Evolutionary conservation across 2,329 filamentous ascomycete genomes (phyloP).

Genomic region (Cladosporium sphaerospermum): DNA sequence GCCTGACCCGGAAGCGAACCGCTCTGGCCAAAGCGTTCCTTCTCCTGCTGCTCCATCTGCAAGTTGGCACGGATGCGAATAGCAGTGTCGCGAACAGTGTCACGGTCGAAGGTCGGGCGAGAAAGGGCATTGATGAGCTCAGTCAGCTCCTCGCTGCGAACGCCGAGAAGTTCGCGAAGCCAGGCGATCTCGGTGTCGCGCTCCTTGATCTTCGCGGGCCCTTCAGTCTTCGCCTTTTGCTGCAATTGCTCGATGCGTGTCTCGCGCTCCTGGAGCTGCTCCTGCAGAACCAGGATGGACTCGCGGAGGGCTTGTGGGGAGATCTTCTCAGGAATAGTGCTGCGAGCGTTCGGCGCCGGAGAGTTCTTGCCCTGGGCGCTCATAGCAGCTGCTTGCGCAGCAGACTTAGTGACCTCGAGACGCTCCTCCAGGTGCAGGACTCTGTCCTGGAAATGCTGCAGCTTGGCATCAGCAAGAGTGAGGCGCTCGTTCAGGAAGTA

Average conservation of each 20-base stretch:
- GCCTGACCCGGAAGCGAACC: constrained; percentile 45
- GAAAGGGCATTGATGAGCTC: constrained; percentile 81
- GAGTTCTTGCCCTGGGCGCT: constrained; percentile 39
- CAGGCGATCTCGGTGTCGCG: constrained; percentile 90
- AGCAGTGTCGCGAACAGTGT: constrained; percentile 78
- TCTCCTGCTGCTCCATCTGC: constrained; percentile 96
- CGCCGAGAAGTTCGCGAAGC: constrained; percentile 86
- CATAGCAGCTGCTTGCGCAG: constrained; percentile 73
- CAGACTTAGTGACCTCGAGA: constrained; percentile 81
- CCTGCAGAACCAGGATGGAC: constrained; percentile 92
- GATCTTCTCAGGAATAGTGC: constrained; percentile 68
- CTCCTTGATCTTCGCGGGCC: constrained; percentile 76
- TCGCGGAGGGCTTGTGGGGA: constrained; percentile 92
- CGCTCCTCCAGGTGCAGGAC: constrained; percentile 82
- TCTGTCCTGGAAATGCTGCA: constrained; percentile 78
- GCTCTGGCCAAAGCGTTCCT: constrained; percentile 62
- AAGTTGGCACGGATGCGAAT: constrained; percentile 91
- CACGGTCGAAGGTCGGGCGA: constrained; percentile 65
- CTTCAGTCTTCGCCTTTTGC: constrained; percentile 68
- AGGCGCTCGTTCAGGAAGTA: constrained; percentile 75
- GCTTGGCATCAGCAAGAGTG: constrained; percentile 74
- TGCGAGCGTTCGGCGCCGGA: constrained; percentile 22
- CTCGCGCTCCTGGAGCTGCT: constrained; percentile 93
- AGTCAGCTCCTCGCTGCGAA: constrained; percentile 83
- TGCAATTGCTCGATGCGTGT: constrained; percentile 83